Percentiles rank a stretch among this genome's conserved stretches.
Evolutionary conservation across 2,329 filamentous ascomycete species (phyloP).

Genomic region (Fusarium circinatum): DNA sequence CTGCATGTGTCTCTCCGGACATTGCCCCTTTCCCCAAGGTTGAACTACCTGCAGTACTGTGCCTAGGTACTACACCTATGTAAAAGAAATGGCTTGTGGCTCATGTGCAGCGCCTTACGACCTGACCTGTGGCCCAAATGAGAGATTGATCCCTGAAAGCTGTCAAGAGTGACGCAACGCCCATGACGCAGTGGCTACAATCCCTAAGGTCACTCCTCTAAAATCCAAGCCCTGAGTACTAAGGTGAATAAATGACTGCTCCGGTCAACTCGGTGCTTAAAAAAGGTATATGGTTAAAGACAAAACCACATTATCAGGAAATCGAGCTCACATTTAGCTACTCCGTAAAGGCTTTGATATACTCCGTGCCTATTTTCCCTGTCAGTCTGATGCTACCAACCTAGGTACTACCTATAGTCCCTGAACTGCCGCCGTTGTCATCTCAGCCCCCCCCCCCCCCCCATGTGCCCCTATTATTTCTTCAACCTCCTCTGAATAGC

Average conservation of each 20-base stretch:
- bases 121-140: not conserved
- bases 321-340: not conserved
- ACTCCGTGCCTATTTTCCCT: not conserved
- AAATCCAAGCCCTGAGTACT: not conserved
- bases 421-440: not conserved
- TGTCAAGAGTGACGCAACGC: conserved; percentile 32
- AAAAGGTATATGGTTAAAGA: not conserved
- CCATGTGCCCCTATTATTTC: conserved; percentile 8
- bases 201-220: not conserved
- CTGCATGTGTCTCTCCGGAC: not conserved
- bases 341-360: not conserved
- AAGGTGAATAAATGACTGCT: not conserved
- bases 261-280: not conserved
- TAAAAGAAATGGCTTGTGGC: not conserved
- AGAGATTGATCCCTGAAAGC: conserved; percentile 29
- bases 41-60: not conserved
- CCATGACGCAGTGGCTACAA: conserved; percentile 25
- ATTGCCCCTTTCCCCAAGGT: not conserved
- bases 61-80: not conserved
- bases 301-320: not conserved
- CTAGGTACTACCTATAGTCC: not conserved
- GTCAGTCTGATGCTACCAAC: not conserved
- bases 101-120: not conserved
- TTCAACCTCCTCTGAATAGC: conserved; percentile 18
- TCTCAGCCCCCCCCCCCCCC: too few species aligned